Conservation (phyloP, 164 flowering plant species). For the Stephania cephalantha region DNA sequence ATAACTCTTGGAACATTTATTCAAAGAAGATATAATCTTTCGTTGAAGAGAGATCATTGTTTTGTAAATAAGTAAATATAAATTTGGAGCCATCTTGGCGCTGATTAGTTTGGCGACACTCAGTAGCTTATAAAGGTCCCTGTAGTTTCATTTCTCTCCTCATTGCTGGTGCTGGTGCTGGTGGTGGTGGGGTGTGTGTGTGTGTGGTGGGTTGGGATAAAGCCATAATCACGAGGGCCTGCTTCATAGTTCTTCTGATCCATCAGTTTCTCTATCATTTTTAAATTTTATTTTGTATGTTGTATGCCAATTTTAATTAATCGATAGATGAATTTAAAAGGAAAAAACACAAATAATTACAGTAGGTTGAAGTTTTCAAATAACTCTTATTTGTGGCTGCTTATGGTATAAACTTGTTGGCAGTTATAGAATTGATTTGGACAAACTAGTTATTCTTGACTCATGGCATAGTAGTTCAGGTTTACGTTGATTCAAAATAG, state of each 20-base stretch:
- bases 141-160: background rate
- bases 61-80: background rate
- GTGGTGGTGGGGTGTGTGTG: too few species aligned
- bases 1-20: background rate
- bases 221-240: background rate
- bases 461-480: too few species aligned
- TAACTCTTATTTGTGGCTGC: too few species aligned
- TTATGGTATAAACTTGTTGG: too few species aligned
- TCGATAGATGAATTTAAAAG: background rate
- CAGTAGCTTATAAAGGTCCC: background rate
- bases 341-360: too few species aligned
- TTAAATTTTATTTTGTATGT: background rate
- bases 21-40: background rate
- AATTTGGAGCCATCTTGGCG: background rate
- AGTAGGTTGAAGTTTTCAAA: too few species aligned
- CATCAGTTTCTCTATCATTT: background rate
- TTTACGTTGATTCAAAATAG: background rate
- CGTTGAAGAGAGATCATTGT: background rate
- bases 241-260: background rate
- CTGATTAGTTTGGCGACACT: background rate
- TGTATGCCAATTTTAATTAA: background rate
- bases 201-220: too few species aligned
- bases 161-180: too few species aligned
- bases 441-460: too few species aligned
- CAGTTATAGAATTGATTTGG: too few species aligned